Evolutionary conservation across 2,329 filamentous ascomycete genomes (phyloP).

Genomic region (Cyphellophora attinorum): DNA sequence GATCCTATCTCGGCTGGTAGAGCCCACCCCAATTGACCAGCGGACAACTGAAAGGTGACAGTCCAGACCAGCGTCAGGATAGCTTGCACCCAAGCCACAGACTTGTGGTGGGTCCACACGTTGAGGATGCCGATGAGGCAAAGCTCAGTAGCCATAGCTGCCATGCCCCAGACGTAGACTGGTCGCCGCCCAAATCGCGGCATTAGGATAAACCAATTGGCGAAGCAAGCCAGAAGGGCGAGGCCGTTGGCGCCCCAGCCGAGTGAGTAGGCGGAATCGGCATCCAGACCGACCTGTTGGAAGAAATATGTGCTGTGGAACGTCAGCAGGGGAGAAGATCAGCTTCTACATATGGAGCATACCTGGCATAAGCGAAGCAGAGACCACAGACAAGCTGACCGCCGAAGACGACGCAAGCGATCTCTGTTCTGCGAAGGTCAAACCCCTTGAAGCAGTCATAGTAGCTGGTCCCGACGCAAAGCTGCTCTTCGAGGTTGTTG

Average conservation of each 20-base stretch:
- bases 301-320: constrained; percentile 42
- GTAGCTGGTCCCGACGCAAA: constrained; percentile 13
- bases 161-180: constrained; percentile 41
- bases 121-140: constrained; percentile 22
- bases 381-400: constrained; percentile 48
- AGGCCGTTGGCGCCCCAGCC: constrained; percentile 25
- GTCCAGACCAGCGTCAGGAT: constrained; percentile 39
- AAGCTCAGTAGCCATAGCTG: constrained; percentile 32
- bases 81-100: constrained; percentile 19
- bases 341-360: constrained; percentile 14
- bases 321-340: constrained; percentile 22
- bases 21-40: constrained; percentile 45
- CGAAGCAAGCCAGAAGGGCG: constrained; percentile 20
- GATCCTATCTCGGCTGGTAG: constrained; percentile 45
- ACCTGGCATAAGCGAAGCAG: neutral
- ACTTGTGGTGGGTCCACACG: constrained; percentile 21
- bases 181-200: constrained; percentile 23
- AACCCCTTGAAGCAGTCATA: constrained; percentile 22
- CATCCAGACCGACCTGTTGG: constrained; percentile 24
- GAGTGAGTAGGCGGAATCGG: constrained; percentile 22
- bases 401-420: constrained; percentile 52
- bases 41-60: constrained; percentile 44
- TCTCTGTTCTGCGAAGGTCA: constrained; percentile 29
- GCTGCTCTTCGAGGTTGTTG: constrained; percentile 12
- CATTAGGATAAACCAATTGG: constrained; percentile 21